Conservation (phyloP, 345 rosid genomes). For the Sonneratia alba region DNA sequence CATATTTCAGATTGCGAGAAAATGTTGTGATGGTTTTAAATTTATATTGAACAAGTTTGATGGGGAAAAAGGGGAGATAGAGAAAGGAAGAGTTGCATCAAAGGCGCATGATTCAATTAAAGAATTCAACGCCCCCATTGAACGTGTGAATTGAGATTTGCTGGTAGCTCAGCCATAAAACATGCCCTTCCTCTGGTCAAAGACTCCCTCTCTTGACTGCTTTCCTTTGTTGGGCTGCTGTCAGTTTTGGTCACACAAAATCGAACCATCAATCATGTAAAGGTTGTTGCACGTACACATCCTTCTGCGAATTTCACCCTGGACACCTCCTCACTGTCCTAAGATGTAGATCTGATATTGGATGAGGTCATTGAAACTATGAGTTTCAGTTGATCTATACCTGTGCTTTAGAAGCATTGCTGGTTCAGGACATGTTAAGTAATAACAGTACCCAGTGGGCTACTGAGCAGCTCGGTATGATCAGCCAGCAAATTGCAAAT, state of each 20-base stretch:
- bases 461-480: too few species aligned
- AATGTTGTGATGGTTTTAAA: constrained; percentile 6
- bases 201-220: constrained; percentile 10
- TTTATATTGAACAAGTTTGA: constrained; percentile 13
- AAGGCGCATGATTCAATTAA: constrained; percentile 75
- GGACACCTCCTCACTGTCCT: neutral
- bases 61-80: neutral
- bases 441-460: too few species aligned
- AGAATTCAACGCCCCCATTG: constrained; percentile 90
- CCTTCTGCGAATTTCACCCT: neutral
- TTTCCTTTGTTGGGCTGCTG: neutral
- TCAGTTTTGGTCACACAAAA: constrained; percentile 13
- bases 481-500: too few species aligned
- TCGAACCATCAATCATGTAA: neutral
- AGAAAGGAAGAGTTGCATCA: constrained; percentile 23
- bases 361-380: too few species aligned
- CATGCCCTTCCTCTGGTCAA: constrained; percentile 46
- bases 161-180: constrained; percentile 90
- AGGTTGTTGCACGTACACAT: constrained; percentile 12
- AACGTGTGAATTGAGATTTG: constrained; percentile 59
- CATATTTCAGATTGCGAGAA: neutral
- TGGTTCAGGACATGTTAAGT: too few species aligned
- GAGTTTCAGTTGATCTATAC: too few species aligned
- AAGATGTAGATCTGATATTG: too few species aligned
- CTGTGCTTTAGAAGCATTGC: too few species aligned